Evolutionary conservation across 2,329 filamentous ascomycete genomes (phyloP).

Genomic region (Niveomyces coronatus): DNA sequence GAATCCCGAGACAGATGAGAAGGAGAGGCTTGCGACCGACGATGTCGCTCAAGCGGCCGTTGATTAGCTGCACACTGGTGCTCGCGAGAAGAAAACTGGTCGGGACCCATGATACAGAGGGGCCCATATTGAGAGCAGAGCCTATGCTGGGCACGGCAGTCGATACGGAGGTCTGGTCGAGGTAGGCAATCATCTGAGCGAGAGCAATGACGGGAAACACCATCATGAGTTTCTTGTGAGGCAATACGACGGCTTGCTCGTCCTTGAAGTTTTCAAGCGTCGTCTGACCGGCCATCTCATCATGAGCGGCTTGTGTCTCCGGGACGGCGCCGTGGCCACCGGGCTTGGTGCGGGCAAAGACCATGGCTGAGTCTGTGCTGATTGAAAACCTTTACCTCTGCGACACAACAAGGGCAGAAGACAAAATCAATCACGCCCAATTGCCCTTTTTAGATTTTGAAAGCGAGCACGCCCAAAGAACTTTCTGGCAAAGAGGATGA

Average conservation of each 20-base stretch:
- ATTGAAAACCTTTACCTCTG: too few species aligned
- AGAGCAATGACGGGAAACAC: slow-evolving; percentile 19
- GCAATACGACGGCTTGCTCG: slow-evolving; percentile 23
- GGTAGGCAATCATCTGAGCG: slow-evolving; percentile 21
- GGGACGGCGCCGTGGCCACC: too few species aligned
- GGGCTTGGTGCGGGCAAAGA: too few species aligned
- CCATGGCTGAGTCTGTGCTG: too few species aligned
- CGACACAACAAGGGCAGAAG: too few species aligned
- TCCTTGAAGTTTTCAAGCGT: slow-evolving; percentile 10
- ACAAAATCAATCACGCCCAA: too few species aligned
- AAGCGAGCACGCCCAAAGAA: too few species aligned
- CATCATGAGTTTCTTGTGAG: slow-evolving; percentile 19
- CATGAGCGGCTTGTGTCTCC: neutral
- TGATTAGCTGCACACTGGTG: slow-evolving; percentile 26
- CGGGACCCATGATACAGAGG: slow-evolving; percentile 25
- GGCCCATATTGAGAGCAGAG: slow-evolving; percentile 19
- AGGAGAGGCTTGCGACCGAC: slow-evolving; percentile 26
- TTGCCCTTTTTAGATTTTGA: too few species aligned
- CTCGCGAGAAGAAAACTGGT: slow-evolving; percentile 27
- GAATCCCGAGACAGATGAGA: slow-evolving; percentile 18
- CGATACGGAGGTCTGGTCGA: slow-evolving; percentile 27
- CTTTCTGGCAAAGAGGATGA: too few species aligned
- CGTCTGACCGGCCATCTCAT: slow-evolving; percentile 11
- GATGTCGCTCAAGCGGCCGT: slow-evolving; percentile 25
- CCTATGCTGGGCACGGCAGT: slow-evolving; percentile 28